A percentile compares a stretch with the other conserved stretches of the same genome.
Evolutionary conservation across 2,329 filamentous ascomycete genomes (phyloP).

Genomic region (Pseudogymnoascus sp.): DNA sequence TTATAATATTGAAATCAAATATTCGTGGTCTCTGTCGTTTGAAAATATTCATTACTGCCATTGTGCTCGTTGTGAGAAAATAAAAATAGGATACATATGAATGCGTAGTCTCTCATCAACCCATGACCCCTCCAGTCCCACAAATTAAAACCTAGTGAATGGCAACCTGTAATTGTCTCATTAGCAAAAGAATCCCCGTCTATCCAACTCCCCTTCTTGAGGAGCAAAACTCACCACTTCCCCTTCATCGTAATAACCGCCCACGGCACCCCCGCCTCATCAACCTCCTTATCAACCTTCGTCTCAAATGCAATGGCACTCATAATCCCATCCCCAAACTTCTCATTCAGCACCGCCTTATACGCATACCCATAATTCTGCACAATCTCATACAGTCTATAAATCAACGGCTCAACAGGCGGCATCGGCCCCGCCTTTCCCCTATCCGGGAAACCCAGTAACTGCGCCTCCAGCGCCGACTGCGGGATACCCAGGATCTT

Average conservation of each 20-base stretch:
- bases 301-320: conserved; percentile 88
- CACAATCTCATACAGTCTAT: conserved; percentile 86
- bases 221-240: conserved; percentile 14
- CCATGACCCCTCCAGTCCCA: background rate
- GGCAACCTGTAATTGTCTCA: conserved; percentile 10
- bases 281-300: conserved; percentile 88
- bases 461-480: conserved; percentile 50
- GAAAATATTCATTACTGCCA: background rate
- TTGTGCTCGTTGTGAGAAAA: background rate
- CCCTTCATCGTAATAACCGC: conserved; percentile 66
- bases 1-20: background rate
- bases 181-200: background rate
- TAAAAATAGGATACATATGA: background rate
- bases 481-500: conserved; percentile 55
- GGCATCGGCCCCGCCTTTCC: conserved; percentile 76
- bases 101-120: background rate
- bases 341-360: conserved; percentile 93
- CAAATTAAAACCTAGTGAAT: conserved; percentile 12
- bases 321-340: conserved; percentile 93
- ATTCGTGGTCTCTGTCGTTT: background rate
- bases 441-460: conserved; percentile 71
- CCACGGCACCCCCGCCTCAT: conserved; percentile 74
- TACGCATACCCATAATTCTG: conserved; percentile 97
- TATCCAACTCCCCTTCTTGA: background rate
- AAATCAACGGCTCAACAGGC: conserved; percentile 78